Evolutionary conservation across 768 basidiomycete species (phyloP), one percentile per base, ranked within the genome.

Genomic region (Trametes coccinea): DNA sequence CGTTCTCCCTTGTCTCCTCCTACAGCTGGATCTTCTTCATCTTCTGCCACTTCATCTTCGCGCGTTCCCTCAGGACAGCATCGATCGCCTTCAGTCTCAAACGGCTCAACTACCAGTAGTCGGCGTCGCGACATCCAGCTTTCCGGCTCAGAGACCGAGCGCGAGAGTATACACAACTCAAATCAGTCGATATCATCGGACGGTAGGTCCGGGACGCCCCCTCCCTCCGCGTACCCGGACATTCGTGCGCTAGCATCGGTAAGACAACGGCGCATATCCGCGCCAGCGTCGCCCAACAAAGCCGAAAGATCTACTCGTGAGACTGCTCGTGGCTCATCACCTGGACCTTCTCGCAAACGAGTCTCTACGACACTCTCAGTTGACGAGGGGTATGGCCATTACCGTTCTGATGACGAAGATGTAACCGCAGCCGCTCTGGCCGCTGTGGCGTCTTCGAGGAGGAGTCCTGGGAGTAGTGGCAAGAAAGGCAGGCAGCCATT

Each of bases 131-230:
- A 68, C 46, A 66, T 63, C 67, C 65, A 74, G 61, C 67, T 73
- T 65, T 92, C 90, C 6, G 91, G 91, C 34, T 92, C 90, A 2
- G 92, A 92, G 72, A 93, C 91, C 0, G 92, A 93, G 72, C 84
- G 89, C 46, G 90, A 92, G 73, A 81, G 79, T 41, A 67, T 72
- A 41, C 72, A 72, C n/a, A 27, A 48, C 8, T 66, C 67, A 4
- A 53, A 53, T 39, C 69, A 59, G 50, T 67, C 62, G n/a, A 70
- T 70, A 44, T 72, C 73, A 2, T 77, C 80, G 16, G 75, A 74
- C 8, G 81, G 78, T 54, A 78, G 78, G 45, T 72, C 72, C 47
- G 66, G 75, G 16, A 68, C 71, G 17, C 76, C 80, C 6, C 78
- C 80, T 4, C 75, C 77, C 0, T 71, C 74, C 6, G 29, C 58